phyloP scores from a whole-genome alignment of 2,329 filamentous ascomycete genomes.

The Metarhizium sp. region DNA sequence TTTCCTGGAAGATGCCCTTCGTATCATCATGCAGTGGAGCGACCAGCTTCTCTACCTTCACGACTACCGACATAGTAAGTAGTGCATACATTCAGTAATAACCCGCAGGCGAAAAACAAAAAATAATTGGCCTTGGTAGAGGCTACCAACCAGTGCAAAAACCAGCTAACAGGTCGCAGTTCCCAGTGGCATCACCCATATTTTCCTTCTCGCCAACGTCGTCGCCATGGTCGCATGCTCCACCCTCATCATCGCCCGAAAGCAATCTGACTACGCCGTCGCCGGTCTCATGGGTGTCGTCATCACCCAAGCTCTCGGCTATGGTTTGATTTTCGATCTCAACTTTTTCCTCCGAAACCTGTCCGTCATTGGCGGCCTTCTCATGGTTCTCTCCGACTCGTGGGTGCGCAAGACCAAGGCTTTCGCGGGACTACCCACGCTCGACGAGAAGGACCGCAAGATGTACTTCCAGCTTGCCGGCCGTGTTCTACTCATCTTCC shows the following conservation, averaged over 20 bases:
- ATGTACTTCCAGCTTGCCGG: conserved; percentile 99
- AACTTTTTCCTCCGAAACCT: conserved; percentile 99
- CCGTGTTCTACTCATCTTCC: conserved; percentile 89
- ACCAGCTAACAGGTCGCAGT: conserved; percentile 43
- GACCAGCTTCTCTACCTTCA: conserved; percentile 90
- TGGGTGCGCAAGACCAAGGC: conserved; percentile 96
- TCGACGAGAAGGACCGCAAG: conserved; percentile 99
- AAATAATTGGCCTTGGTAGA: not conserved
- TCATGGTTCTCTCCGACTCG: conserved; percentile 97
- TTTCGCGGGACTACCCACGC: conserved; percentile 82
- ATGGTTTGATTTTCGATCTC: conserved; percentile 95
- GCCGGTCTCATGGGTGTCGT: conserved; percentile 84
- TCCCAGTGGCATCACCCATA: conserved; percentile 75
- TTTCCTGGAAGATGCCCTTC: conserved; percentile 90
- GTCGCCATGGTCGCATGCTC: conserved; percentile 80
- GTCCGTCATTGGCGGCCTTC: conserved; percentile 89
- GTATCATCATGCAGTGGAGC: conserved; percentile 95
- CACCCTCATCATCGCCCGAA: conserved; percentile 78
- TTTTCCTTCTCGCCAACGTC: conserved; percentile 88
- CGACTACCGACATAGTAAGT: conserved; percentile 86
- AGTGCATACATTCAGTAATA: conserved; percentile 21
- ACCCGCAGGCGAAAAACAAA: not conserved
- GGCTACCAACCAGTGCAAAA: not conserved
- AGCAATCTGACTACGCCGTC: conserved; percentile 89
- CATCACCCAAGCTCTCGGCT: conserved; percentile 86